A percentile compares a stretch with the other conserved stretches of the same genome.
These are phyloP conservation scores for Chytriomyces hyalinus DNA, from an alignment of 192 early-diverging fungal genomes.

Conservation along the genomic window DNA sequence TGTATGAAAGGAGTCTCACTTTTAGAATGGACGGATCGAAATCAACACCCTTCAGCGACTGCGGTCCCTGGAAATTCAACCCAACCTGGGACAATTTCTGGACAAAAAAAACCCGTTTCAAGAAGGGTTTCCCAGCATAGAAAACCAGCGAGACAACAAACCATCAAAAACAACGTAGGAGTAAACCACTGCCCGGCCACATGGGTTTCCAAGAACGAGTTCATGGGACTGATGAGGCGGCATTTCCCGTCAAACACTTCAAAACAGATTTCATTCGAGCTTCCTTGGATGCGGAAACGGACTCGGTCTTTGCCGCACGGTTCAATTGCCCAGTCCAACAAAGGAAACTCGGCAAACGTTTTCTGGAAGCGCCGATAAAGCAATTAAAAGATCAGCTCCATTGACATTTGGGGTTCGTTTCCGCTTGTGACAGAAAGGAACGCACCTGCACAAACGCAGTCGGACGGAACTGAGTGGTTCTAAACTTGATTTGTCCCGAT, in stretches of 20 bases:
- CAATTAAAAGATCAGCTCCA: background rate
- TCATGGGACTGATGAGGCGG: slow-evolving; percentile 40
- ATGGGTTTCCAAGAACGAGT: slow-evolving; percentile 30
- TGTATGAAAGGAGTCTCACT: slow-evolving; percentile 28
- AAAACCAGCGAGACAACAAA: slow-evolving; percentile 18
- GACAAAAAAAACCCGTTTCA: background rate
- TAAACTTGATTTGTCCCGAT: slow-evolving; percentile 49
- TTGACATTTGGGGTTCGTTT: background rate
- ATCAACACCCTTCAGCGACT: slow-evolving; percentile 48
- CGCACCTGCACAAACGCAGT: slow-evolving; percentile 52
- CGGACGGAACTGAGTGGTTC: slow-evolving; percentile 56
- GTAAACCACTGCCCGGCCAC: slow-evolving; percentile 37
- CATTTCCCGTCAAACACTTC: slow-evolving; percentile 52
- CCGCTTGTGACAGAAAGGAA: background rate
- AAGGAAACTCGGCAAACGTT: slow-evolving; percentile 55
- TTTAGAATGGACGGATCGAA: slow-evolving; percentile 54
- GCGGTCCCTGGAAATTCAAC: slow-evolving; percentile 53
- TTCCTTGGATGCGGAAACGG: slow-evolving; percentile 44
- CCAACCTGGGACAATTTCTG: slow-evolving; percentile 53
- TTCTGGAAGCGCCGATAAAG: slow-evolving; percentile 34
- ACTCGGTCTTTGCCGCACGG: slow-evolving; percentile 37
- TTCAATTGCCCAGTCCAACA: slow-evolving; percentile 49
- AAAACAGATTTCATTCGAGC: slow-evolving; percentile 48
- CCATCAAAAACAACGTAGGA: slow-evolving; percentile 51
- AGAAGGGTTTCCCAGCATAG: background rate